phyloP scores from a whole-genome alignment of 345 rosid genomes.

The Trapa incisa region DNA sequence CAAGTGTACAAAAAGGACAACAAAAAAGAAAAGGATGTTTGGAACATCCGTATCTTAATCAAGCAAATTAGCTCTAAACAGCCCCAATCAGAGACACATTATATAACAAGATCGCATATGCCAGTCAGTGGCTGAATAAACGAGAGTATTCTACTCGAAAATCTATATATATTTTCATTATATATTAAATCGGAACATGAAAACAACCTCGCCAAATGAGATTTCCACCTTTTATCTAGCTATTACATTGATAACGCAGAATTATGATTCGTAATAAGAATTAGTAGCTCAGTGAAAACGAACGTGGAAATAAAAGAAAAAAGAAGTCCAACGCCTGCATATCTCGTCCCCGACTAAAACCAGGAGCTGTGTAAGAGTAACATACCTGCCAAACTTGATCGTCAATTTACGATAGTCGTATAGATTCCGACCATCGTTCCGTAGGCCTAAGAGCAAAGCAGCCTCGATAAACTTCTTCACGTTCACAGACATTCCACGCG shows the following conservation, averaged over 20 bases:
- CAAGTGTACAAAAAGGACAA: not conserved
- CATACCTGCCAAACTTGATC: conserved; percentile 81
- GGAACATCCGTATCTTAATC: not conserved
- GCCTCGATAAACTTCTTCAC: conserved; percentile 80
- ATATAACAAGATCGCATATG: not conserved
- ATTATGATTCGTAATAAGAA: not conserved
- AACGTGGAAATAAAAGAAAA: not conserved
- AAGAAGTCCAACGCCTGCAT: not conserved
- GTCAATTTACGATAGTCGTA: conserved; percentile 72
- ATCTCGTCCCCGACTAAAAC: not conserved
- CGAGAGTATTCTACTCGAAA: not conserved
- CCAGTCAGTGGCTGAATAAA: not conserved
- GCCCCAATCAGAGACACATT: not conserved
- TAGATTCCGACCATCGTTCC: conserved; percentile 80
- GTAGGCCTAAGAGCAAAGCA: conserved; percentile 64
- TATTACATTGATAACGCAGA: conserved; percentile 15
- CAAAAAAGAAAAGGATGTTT: not conserved
- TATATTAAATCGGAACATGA: not conserved
- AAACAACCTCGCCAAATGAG: not conserved
- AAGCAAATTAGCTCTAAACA: not conserved
- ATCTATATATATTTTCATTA: not conserved
- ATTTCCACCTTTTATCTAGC: conserved; percentile 54
- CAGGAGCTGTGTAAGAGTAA: not conserved
- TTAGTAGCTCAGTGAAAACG: not conserved
- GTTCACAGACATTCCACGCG: conserved; percentile 66